Conservation (phyloP, 2,329 filamentous ascomycete species). For the Exophiala aquamarina region DNA sequence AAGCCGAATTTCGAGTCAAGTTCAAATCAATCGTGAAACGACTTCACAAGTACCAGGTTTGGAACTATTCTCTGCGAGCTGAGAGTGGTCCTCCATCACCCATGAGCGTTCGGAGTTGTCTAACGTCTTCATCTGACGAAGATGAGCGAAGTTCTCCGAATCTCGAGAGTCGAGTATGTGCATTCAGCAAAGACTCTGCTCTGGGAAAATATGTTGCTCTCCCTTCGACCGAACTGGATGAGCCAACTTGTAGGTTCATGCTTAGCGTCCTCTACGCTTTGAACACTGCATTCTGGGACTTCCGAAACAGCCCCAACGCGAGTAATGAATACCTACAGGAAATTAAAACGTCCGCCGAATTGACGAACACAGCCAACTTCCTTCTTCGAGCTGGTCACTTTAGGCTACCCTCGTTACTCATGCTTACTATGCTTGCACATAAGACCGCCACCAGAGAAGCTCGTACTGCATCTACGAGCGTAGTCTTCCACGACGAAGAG, state of each 20-base stretch:
- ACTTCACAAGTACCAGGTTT: background rate
- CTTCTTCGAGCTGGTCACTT: slow-evolving; percentile 4
- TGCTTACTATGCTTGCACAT: slow-evolving; percentile 12
- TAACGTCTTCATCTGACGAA: too few relatives aligned
- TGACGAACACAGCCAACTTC: slow-evolving; percentile 6
- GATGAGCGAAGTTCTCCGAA: too few relatives aligned
- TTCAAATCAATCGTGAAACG: background rate
- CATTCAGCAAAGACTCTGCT: slow-evolving; percentile 5
- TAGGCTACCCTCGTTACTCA: slow-evolving; percentile 9
- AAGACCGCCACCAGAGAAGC: background rate
- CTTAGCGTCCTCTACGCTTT: slow-evolving; percentile 4
- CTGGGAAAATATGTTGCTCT: slow-evolving; percentile 6
- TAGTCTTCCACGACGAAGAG: slow-evolving; percentile 8
- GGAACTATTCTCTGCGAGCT: background rate
- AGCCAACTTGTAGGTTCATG: slow-evolving; percentile 6
- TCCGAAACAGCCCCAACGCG: slow-evolving; percentile 3
- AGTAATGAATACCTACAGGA: slow-evolving; percentile 4
- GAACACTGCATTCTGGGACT: slow-evolving; percentile 8
- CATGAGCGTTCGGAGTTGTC: too few relatives aligned
- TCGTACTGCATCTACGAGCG: background rate
- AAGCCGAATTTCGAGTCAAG: too few relatives aligned
- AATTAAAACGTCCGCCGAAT: slow-evolving; percentile 2
- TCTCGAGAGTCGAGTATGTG: background rate
- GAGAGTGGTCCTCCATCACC: too few relatives aligned
- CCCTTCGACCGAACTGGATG: slow-evolving; percentile 2